Percentiles rank a stretch among this genome's conserved stretches.
phyloP scores from a whole-genome alignment of 108 stramenopile species.

The Hondaea fermentalgiana region DNA sequence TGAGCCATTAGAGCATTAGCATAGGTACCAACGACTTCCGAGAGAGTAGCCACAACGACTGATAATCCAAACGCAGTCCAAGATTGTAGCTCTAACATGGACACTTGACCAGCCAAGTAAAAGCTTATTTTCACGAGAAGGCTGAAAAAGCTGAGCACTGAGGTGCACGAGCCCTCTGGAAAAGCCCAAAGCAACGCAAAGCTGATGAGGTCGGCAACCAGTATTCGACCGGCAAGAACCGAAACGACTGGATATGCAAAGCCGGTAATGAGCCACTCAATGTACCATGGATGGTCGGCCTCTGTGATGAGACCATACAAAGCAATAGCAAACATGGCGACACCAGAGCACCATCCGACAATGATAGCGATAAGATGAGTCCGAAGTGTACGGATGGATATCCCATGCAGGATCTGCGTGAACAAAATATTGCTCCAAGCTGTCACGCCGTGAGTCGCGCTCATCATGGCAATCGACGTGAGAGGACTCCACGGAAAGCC shows the following conservation, averaged over 20 bases:
- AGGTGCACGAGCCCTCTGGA: background rate
- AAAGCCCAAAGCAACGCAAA: background rate
- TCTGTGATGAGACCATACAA: no score
- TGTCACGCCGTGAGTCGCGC: no score
- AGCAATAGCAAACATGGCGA: no score
- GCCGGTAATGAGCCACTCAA: background rate
- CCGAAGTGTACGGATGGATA: no score
- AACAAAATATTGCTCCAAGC: no score
- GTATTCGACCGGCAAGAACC: background rate
- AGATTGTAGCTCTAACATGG: background rate
- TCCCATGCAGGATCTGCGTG: no score
- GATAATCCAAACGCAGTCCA: background rate
- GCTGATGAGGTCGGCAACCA: background rate
- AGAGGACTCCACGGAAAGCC: no score
- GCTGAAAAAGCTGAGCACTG: background rate
- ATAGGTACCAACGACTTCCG: background rate
- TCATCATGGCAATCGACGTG: no score
- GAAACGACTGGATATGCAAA: background rate
- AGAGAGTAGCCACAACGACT: background rate
- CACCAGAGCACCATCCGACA: no score
- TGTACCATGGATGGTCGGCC: background rate
- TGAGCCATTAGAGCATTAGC: no score
- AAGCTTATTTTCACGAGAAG: background rate
- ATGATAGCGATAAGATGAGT: no score
- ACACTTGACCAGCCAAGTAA: background rate